Conservation (phyloP, 2,329 filamentous ascomycete genomes). For the Fusarium praegraminearum region DNA sequence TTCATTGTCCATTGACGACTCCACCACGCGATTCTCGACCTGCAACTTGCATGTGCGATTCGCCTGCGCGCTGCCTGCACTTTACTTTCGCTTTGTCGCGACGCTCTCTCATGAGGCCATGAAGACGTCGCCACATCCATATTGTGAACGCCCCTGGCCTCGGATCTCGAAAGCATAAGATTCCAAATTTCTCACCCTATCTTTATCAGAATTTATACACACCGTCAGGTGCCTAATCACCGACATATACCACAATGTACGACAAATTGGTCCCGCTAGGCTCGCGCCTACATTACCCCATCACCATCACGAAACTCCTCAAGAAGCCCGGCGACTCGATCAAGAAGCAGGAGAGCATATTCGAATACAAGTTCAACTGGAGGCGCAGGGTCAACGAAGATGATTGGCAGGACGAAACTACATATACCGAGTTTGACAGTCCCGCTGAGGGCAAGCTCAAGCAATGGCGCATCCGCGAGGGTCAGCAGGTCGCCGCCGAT, state of each 20-base stretch:
- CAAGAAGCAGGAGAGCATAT: slow-evolving; percentile 79
- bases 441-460: slow-evolving; percentile 83
- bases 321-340: slow-evolving; percentile 81
- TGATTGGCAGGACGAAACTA: slow-evolving; percentile 71
- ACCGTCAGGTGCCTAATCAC: neutral
- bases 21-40: slow-evolving; percentile 13
- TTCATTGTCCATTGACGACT: slow-evolving; percentile 24
- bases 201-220: neutral
- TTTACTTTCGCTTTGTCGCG: slow-evolving; percentile 33
- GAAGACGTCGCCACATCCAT: slow-evolving; percentile 27
- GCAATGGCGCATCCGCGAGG: slow-evolving; percentile 79
- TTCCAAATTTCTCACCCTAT: neutral
- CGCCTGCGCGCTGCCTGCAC: slow-evolving; percentile 21
- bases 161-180: neutral
- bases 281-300: slow-evolving; percentile 85
- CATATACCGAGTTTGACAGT: slow-evolving; percentile 81
- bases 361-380: slow-evolving; percentile 89
- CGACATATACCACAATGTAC: slow-evolving; percentile 49
- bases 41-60: slow-evolving; percentile 31
- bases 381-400: slow-evolving; percentile 80
- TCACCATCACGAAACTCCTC: slow-evolving; percentile 88
- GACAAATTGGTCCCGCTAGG: slow-evolving; percentile 64
- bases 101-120: slow-evolving; percentile 49
- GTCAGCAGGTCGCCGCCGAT: slow-evolving; percentile 71
- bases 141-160: slow-evolving; percentile 16